Base-by-base conservation (phyloP, 116 monocot species). In the Phalaenopsis hybrid region DNA sequence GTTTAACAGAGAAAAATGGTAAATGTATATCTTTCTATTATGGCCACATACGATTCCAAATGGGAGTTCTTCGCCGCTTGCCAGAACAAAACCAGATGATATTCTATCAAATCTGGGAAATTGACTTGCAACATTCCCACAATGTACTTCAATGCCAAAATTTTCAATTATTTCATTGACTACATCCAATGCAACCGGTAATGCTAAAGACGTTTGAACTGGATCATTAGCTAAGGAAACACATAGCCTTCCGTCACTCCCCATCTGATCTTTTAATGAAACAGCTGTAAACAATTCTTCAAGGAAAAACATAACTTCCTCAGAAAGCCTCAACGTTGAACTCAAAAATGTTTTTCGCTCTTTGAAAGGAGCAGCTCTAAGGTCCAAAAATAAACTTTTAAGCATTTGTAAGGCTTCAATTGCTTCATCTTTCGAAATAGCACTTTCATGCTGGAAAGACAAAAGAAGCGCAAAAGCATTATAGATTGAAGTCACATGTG, bases 31-130 rank as follows among this genome's bases (percentile, higher is more conserved):
- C 68, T 46, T 61, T 34, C 16, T 72, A 16, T 9, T 41, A n/a
- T 69, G 76, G 78, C 21, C 68, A 83, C 92, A 92, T 84, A 94
- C 94, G 84, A 92, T 96, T 87, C 94, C 96, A 87, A 80, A 78
- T 43, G 94, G 96, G 65, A 96, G 89, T 82, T 94, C 87, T 91
- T 96, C 96, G 28, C 96, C 94, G 78, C 96, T 94, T 44, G 91
- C 92, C 85, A 94, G 87, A 58, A 96, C 91, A 70, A 84, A 88
- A 57, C 91, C 94, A 83, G 81, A 88, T 85, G 80, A 89, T 70
- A 96, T 75, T 88, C 92, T 84, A 74, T 92, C 89, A n/a, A 57
- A 79, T 82, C 68, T 89, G 51, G 89, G 90, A 79, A 94, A 86
- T 57, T 78, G 57, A 6, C 84, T 52, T 76, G 78, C 37, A 79